These are phyloP conservation scores for Podospora tetraspora DNA, from an alignment of 495 filamentous ascomycete species.

Conservation along the genomic window DNA sequence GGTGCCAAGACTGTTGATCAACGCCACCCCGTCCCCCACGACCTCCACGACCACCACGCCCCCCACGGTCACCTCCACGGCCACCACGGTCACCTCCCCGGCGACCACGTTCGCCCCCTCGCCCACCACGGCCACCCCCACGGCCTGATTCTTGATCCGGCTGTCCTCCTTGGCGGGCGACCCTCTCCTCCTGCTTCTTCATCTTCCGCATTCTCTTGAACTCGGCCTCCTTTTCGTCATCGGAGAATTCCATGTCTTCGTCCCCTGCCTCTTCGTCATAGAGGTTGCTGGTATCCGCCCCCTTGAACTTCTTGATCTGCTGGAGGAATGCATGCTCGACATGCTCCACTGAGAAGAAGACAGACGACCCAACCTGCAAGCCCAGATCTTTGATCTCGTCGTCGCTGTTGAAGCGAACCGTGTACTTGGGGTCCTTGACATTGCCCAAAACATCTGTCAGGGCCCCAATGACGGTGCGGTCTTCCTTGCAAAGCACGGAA, in stretches of 20 bases:
- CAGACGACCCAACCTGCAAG: constrained; percentile 54
- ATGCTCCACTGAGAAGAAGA: constrained; percentile 73
- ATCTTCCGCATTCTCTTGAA: constrained; percentile 59
- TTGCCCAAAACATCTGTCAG: constrained; percentile 76
- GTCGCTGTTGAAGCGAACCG: constrained; percentile 60
- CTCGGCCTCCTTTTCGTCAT: constrained; percentile 88
- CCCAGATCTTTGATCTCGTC: constrained; percentile 61
- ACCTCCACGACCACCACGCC: constrained; percentile 28
- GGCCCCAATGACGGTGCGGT: constrained; percentile 69
- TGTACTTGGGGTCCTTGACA: constrained; percentile 78
- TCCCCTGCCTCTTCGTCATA: constrained; percentile 87
- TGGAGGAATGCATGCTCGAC: constrained; percentile 81
- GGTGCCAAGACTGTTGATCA: background rate
- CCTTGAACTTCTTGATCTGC: constrained; percentile 66
- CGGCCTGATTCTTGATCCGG: background rate
- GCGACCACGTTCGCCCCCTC: background rate
- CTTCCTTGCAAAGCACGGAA: constrained; percentile 75
- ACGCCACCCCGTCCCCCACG: constrained; percentile 28
- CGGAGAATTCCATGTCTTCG: constrained; percentile 88
- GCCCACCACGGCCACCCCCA: background rate
- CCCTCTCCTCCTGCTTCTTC: constrained; percentile 42
- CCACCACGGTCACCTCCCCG: background rate
- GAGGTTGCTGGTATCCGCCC: constrained; percentile 87
- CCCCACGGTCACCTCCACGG: background rate
- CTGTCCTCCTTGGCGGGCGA: background rate